Conservation (phyloP, 2,329 filamentous ascomycete genomes). For the Corniculantispora saksenae region DNA sequence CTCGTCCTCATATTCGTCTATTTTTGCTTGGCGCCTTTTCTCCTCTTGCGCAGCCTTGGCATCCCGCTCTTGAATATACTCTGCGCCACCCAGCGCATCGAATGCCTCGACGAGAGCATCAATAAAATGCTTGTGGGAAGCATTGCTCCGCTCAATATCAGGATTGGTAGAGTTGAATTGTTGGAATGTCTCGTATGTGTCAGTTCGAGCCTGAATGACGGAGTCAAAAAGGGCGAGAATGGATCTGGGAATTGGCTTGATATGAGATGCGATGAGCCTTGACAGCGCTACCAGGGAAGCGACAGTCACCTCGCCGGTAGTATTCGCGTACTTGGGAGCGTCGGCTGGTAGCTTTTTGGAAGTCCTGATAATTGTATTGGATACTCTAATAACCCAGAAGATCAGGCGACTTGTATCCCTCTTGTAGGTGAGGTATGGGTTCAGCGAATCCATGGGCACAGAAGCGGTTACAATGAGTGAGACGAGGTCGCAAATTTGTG, state of each 20-base stretch:
- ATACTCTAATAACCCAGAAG: background rate
- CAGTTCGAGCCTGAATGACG: constrained; percentile 38
- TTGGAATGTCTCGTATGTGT: constrained; percentile 33
- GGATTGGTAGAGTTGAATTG: constrained; percentile 35
- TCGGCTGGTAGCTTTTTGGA: background rate
- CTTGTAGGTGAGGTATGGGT: constrained; percentile 3
- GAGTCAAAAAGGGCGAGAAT: constrained; percentile 40
- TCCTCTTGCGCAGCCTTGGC: constrained; percentile 17
- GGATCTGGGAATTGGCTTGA: constrained; percentile 32
- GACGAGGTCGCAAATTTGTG: background rate
- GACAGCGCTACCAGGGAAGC: constrained; percentile 39
- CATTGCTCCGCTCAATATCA: constrained; percentile 40
- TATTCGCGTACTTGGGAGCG: background rate
- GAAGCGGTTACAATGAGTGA: background rate
- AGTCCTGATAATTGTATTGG: constrained; percentile 2
- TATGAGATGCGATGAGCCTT: constrained; percentile 41
- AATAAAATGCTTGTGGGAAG: constrained; percentile 45
- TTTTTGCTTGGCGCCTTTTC: background rate
- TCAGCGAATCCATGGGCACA: background rate
- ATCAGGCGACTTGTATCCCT: constrained; percentile 3
- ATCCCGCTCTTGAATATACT: constrained; percentile 24
- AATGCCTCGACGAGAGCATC: constrained; percentile 41
- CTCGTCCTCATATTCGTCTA: background rate
- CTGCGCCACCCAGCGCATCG: constrained; percentile 34
- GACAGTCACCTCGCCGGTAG: constrained; percentile 29